Base-by-base conservation (phyloP, 306 rosid genomes). In the Malus orientalis region DNA sequence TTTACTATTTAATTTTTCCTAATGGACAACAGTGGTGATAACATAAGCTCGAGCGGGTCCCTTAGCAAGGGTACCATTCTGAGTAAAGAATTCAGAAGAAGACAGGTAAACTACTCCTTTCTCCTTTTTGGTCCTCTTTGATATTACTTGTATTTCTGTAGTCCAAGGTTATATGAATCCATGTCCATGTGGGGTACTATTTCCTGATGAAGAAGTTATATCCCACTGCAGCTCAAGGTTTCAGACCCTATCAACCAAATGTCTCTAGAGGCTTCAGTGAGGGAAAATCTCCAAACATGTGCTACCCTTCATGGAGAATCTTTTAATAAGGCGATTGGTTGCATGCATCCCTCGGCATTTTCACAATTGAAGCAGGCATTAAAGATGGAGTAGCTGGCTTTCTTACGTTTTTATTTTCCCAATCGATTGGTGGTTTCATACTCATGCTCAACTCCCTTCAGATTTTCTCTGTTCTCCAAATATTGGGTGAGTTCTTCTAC, bases 261-360 rank as follows among this genome's bases (percentile, higher is more conserved):
- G 75, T 89, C 93, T 19, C 82, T 95, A 23, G 98, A 95, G 89
- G 85, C 87, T 45, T 92, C 91, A 53, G 93, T 92, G 76, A 87
- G 85, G 74, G 97, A 91, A 71, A 95, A 95, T 81, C 93, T 95
- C 75, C 98, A 90, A 75, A 92, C 97, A 7, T 92, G 96, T 79
- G 89, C 96, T 64, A 84, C 91, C 58, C 91, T 90, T 81, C 97
- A 95, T 78, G 98, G 98, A 44, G 98, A 95, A 82, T 82, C 95
- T n/a, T 95, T 95, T 77, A 89, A 85, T 89, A 73, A 91, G 54
- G 90, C 90, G 51, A 92, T 95, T 83, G 82, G 82, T 80, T 86
- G 86, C 83, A 95, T 95, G 85, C 98, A 95, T 85, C 97, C 98
- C 68, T 78, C 93, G 60, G 91, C 93, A 59, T 78, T 95, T 65